phyloP scores from a whole-genome alignment of 768 basidiomycete genomes.

The Pluteus cervinus region DNA sequence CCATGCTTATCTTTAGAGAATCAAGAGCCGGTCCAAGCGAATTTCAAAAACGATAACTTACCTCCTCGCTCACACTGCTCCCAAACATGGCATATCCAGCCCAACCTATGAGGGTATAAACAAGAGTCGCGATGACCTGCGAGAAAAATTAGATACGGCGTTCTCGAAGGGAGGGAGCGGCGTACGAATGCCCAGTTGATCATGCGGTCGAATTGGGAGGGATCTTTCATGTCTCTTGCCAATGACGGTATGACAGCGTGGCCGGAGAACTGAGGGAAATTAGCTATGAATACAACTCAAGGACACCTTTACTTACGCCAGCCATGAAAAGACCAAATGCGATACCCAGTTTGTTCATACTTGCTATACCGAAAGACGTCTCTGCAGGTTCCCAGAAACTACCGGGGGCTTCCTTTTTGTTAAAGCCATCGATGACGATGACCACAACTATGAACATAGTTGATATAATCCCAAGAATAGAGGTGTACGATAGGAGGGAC shows the following conservation, averaged over 20 bases:
- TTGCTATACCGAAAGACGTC: constrained; percentile 55
- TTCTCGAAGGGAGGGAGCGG: constrained; percentile 6
- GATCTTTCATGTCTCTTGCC: constrained; percentile 85
- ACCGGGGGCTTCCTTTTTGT: constrained; percentile 68
- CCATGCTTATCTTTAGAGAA: constrained; percentile 80
- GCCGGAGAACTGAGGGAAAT: constrained; percentile 63
- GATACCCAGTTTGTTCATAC: constrained; percentile 58
- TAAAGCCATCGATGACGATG: constrained; percentile 76
- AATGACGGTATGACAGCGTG: constrained; percentile 91
- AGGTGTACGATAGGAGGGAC: constrained; percentile 82
- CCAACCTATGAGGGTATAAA: constrained; percentile 65
- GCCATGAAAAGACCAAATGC: constrained; percentile 91
- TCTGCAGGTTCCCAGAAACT: constrained; percentile 71
- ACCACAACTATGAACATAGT: constrained; percentile 70
- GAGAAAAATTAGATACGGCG: constrained; percentile 2
- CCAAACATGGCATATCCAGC: constrained; percentile 95
- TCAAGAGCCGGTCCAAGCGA: too few species aligned
- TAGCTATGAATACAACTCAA: constrained; percentile 1
- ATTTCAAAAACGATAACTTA: too few species aligned
- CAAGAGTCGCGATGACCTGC: constrained; percentile 56
- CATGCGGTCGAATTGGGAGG: constrained; percentile 73
- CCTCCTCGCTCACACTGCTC: constrained; percentile 71
- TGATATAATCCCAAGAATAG: constrained; percentile 79
- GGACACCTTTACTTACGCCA: constrained; percentile 49
- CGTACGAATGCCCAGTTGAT: constrained; percentile 83